phyloP scores from a whole-genome alignment of 78 protist species.

The Cavenderia fasciculata region DNA sequence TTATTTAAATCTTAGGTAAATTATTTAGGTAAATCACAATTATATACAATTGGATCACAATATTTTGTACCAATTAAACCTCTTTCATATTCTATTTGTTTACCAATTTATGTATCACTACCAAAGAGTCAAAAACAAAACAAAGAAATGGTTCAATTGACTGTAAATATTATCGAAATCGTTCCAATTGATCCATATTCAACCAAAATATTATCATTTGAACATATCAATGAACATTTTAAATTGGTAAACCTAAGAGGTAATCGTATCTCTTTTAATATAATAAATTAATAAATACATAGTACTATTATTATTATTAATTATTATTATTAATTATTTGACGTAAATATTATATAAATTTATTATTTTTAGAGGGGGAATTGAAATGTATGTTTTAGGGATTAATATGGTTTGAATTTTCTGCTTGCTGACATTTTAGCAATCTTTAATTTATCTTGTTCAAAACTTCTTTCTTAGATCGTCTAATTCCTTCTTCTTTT shows the following conservation, averaged over 20 bases:
- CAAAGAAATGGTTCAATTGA: slow-evolving; percentile 23
- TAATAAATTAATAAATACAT: too few relatives aligned
- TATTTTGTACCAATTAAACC: slow-evolving; percentile 58
- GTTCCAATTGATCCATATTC: slow-evolving; percentile 25
- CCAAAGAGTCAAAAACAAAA: background rate
- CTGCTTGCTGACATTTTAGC: slow-evolving; percentile 39
- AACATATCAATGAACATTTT: too few relatives aligned
- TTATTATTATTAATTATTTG: too few relatives aligned
- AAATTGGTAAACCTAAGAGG: too few relatives aligned
- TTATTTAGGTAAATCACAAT: background rate
- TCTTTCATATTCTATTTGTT: slow-evolving; percentile 7
- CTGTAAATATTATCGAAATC: slow-evolving; percentile 15
- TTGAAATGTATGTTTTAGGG: too few relatives aligned
- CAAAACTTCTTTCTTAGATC: slow-evolving; percentile 52
- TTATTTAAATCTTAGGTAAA: background rate
- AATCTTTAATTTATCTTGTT: slow-evolving; percentile 72
- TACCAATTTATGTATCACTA: background rate
- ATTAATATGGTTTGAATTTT: slow-evolving; percentile 75
- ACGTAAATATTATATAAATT: too few relatives aligned
- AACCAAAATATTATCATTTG: too few relatives aligned
- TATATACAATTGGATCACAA: slow-evolving; percentile 1
- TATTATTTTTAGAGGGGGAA: too few relatives aligned
- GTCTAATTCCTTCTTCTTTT: slow-evolving; percentile 61
- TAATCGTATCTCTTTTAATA: too few relatives aligned
- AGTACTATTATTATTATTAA: too few relatives aligned